A percentile compares a stretch with the other conserved stretches of the same genome.
phyloP scores from a whole-genome alignment of 768 basidiomycete genomes.

The Naematelia encephala region DNA sequence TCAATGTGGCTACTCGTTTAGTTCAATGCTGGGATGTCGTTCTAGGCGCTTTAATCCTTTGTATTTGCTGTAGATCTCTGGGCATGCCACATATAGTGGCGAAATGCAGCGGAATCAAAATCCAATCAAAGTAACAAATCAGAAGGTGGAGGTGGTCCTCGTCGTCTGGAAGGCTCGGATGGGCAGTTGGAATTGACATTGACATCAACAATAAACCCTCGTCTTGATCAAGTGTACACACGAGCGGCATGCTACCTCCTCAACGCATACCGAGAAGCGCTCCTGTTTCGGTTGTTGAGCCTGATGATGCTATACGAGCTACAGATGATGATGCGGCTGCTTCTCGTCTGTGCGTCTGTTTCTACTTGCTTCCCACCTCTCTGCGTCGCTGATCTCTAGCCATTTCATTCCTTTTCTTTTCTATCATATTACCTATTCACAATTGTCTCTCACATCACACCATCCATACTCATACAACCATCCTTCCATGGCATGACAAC shows the following conservation, averaged over 20 bases:
- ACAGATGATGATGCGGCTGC: slow-evolving; percentile 51
- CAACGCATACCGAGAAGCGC: neutral
- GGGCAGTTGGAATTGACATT: no score
- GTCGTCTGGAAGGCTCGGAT: neutral
- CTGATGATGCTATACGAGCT: slow-evolving; percentile 41
- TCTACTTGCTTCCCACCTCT: neutral
- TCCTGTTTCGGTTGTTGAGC: slow-evolving; percentile 5
- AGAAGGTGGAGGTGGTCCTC: neutral
- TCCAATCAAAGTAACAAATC: neutral
- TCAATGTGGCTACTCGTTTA: no score
- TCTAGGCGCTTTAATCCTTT: neutral
- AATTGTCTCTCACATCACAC: no score
- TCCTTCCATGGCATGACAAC: no score
- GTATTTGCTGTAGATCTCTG: neutral
- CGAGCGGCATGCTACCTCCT: neutral
- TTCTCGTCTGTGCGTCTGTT: slow-evolving; percentile 47
- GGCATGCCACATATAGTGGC: neutral
- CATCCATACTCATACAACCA: no score
- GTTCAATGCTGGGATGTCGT: neutral
- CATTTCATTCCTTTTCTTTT: no score
- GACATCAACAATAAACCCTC: no score
- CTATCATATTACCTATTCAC: no score
- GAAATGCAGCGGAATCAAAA: neutral
- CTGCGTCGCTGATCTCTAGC: no score
- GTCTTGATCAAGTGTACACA: no score